Evolutionary conservation across 2,329 filamentous ascomycete species (phyloP), one percentile per base, ranked within the genome.

Genomic region (Eurotiales sp.): DNA sequence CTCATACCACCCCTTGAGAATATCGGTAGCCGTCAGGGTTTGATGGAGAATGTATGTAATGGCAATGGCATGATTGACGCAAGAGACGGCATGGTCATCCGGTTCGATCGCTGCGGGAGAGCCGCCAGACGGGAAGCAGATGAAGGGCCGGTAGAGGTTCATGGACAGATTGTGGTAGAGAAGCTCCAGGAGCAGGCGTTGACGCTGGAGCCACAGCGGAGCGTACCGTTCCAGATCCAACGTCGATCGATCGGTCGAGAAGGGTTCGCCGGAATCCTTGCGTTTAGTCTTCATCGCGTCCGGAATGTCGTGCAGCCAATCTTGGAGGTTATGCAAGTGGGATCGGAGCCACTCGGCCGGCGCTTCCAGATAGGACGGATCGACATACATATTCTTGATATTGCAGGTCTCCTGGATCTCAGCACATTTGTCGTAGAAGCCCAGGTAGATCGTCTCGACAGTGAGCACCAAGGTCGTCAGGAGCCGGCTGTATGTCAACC

Each of bases 141-240:
- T 70, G 37, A 73, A 69, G 0, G 71, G 68, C 4, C 72, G 67
- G 54, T 70, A 71, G 8, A 74, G 58, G 52, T 66, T 70, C 40
- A 67, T 61, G 43, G 54, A 56, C 1, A 74, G 56, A 40, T 69
- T 65, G 51, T 75, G 72, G 55, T 74, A 75, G 12, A 69, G 50
- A 4, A 73, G 54, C 52, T 75, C 72, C 10, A 75, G 61, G 12
- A 72, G 61, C 0, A 76, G 46, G 1, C 72, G 70, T 50, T 76
- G 72, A 3, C 69, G 67, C 48, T 73, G 72, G 3, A 75, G 56
- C 71, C 72, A 75, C 2, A 62, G 49, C 1, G 72, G 71, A 0
- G 67, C 63, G 30, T 68, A 70, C 27, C 55, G 57, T 46, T 74
- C 69, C 12, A 73, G 55, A 8, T 63, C 55, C 1, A 74, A 56